A percentile compares a stretch with the other conserved stretches of the same genome.
Conservation (phyloP, 140 eudicot species). For the Erigeron philadelphicus region DNA sequence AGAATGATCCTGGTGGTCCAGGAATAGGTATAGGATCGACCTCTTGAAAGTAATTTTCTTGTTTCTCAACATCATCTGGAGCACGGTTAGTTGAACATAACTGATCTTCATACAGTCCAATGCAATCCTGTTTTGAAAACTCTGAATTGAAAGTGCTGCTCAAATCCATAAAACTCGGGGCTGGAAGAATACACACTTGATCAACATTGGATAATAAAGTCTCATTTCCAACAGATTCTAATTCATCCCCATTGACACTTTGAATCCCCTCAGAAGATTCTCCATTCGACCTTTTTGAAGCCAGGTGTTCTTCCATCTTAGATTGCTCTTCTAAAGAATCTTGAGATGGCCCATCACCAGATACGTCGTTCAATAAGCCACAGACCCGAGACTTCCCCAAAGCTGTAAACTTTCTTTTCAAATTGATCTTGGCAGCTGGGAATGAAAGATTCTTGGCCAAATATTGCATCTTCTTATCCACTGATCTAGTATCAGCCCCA, state of each 20-base stretch:
- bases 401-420: conserved; percentile 31
- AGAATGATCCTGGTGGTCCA: conserved; percentile 89
- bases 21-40: conserved; percentile 83
- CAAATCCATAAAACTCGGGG: conserved; percentile 27
- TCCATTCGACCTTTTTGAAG: conserved; percentile 31
- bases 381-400: conserved; percentile 21
- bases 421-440: conserved; percentile 19
- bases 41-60: conserved; percentile 43
- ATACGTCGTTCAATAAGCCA: background rate
- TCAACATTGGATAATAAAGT: conserved; percentile 18
- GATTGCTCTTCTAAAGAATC: conserved; percentile 24
- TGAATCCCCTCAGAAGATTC: conserved; percentile 30
- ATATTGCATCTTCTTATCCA: conserved; percentile 33
- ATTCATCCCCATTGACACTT: conserved; percentile 16
- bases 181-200: conserved; percentile 15
- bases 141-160: conserved; percentile 38
- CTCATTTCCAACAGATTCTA: conserved; percentile 30
- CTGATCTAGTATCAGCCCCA: conserved; percentile 21
- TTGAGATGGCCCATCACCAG: conserved; percentile 17
- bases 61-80: conserved; percentile 33
- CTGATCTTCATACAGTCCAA: conserved; percentile 27
- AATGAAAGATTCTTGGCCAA: conserved; percentile 32
- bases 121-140: conserved; percentile 27
- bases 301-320: conserved; percentile 15
- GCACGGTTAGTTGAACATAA: conserved; percentile 33